Evolutionary conservation across 495 filamentous ascomycete genomes (phyloP).

Genomic region (Hyaloscypha bicolor): DNA sequence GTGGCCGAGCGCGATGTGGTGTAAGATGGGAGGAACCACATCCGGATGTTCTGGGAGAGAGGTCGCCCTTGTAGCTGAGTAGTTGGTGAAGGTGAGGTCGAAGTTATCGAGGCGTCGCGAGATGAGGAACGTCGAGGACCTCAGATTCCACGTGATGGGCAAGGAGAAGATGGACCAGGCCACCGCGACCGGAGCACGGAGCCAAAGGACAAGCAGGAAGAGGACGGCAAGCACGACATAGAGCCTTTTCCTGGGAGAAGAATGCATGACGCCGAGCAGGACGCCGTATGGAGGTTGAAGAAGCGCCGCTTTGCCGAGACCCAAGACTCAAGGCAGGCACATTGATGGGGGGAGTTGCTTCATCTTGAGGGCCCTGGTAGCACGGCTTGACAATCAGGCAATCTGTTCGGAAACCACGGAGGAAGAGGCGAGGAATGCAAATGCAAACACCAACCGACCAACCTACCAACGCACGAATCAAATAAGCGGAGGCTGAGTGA

Average conservation of each 20-base stretch:
- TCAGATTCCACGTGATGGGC: slow-evolving; percentile 34
- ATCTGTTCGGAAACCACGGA: neutral
- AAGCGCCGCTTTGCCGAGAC: neutral
- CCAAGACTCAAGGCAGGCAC: neutral
- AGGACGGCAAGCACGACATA: neutral
- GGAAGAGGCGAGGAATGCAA: neutral
- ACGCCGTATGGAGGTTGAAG: neutral
- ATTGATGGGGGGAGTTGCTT: neutral
- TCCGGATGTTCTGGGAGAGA: slow-evolving; percentile 35
- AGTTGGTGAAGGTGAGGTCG: slow-evolving; percentile 44
- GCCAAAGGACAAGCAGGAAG: slow-evolving; percentile 7
- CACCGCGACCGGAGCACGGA: slow-evolving; percentile 31
- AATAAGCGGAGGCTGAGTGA: neutral
- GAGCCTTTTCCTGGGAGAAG: neutral
- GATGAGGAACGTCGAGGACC: slow-evolving; percentile 34
- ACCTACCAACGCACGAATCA: neutral
- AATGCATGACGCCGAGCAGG: slow-evolving; percentile 1
- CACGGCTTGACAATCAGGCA: neutral
- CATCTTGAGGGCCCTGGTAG: neutral
- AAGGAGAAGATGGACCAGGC: slow-evolving; percentile 36
- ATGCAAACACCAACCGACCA: neutral
- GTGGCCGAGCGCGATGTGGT: slow-evolving; percentile 42
- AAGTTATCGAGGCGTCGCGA: slow-evolving; percentile 37
- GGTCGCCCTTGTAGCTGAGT: slow-evolving; percentile 35
- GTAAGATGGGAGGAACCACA: slow-evolving; percentile 40